phyloP scores from a whole-genome alignment of 345 rosid genomes.

The Stellera chamaejasme region DNA sequence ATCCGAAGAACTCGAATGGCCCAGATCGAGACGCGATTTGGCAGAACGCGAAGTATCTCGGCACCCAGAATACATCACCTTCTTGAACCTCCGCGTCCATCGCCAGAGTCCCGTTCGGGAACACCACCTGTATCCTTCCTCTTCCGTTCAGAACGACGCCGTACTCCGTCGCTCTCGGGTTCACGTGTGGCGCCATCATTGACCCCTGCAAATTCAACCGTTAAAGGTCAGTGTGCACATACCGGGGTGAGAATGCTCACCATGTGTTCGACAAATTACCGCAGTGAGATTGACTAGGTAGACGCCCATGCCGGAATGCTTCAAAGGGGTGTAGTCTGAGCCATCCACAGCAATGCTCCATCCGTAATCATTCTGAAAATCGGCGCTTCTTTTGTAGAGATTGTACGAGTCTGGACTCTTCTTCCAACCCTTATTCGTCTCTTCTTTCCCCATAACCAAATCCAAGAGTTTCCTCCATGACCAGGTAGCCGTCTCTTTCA shows the following conservation, averaged over 20 bases:
- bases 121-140: slow-evolving; percentile 61
- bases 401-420: slow-evolving; percentile 54
- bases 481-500: slow-evolving; percentile 22
- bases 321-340: slow-evolving; percentile 47
- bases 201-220: slow-evolving; percentile 42
- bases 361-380: slow-evolving; percentile 64
- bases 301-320: slow-evolving; percentile 56
- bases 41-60: slow-evolving; percentile 80
- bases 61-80: slow-evolving; percentile 77
- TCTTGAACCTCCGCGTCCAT: slow-evolving; percentile 39
- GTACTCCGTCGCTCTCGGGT: slow-evolving; percentile 81
- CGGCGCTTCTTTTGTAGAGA: slow-evolving; percentile 35
- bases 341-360: slow-evolving; percentile 69
- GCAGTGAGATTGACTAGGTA: slow-evolving; percentile 76
- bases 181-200: slow-evolving; percentile 95
- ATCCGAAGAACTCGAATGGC: slow-evolving; percentile 71
- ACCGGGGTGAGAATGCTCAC: too few species aligned
- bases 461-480: slow-evolving; percentile 49
- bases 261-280: slow-evolving; percentile 24
- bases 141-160: slow-evolving; percentile 60
- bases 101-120: slow-evolving; percentile 73
- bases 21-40: slow-evolving; percentile 60
- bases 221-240: neutral
- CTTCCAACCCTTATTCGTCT: slow-evolving; percentile 8
- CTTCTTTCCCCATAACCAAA: slow-evolving; percentile 20